phyloP scores from a whole-genome alignment of 768 basidiomycete species.

The Steccherinum ochraceum region DNA sequence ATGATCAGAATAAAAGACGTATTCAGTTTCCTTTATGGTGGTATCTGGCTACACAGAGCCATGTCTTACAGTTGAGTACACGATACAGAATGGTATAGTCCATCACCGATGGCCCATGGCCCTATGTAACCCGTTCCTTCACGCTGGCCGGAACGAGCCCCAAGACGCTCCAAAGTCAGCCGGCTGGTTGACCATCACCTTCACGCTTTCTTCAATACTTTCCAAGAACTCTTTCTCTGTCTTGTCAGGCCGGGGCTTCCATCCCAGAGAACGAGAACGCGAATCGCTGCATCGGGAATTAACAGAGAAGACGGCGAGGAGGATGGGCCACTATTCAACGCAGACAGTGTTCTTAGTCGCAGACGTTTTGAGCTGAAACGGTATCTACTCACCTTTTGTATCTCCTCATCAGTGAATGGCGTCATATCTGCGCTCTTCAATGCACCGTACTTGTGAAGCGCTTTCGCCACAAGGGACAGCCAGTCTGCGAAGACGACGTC shows the following conservation, averaged over 20 bases:
- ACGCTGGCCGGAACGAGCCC: no score
- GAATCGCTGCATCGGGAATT: conserved; percentile 8
- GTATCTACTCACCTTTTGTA: conserved; percentile 26
- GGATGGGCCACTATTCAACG: neutral
- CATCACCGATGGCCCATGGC: no score
- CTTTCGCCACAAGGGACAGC: conserved; percentile 27
- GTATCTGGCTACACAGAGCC: no score
- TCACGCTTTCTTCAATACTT: conserved; percentile 4
- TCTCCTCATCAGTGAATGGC: conserved; percentile 36
- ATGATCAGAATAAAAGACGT: no score
- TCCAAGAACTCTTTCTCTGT: conserved; percentile 8
- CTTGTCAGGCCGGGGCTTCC: conserved; percentile 11
- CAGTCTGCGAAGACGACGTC: conserved; percentile 25
- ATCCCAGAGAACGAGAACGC: conserved; percentile 7
- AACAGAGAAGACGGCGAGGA: neutral
- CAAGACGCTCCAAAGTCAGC: no score
- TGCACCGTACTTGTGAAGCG: conserved; percentile 20
- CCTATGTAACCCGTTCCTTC: no score
- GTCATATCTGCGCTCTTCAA: conserved; percentile 29
- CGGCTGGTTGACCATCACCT: no score
- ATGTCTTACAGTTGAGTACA: no score
- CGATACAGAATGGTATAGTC: no score
- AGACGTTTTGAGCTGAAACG: conserved; percentile 33
- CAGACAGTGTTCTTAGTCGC: conserved; percentile 1
- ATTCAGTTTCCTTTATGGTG: no score